Evolutionary conservation across 768 basidiomycete species (phyloP), one percentile per base, ranked within the genome.

Genomic region (Suillus brevipes): DNA sequence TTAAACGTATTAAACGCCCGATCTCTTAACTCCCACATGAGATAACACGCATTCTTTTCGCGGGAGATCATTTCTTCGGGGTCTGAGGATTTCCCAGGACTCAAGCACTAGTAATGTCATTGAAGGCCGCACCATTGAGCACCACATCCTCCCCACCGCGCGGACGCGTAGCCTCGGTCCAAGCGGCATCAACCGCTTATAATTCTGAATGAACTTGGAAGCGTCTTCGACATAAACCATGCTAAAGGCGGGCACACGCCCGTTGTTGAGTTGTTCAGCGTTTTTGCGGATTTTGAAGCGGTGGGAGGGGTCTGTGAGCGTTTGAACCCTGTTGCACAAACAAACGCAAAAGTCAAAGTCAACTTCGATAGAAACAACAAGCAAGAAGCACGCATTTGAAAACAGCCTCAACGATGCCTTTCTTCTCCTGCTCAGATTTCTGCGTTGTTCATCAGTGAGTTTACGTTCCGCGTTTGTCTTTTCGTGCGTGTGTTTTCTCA

Each of bases 271-370:
- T 74, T 97, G 95, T 72, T 97, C 92, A 1, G 97, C 97, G 71
- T 99, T 99, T 82, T 93, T 95, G 65, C 92, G 89, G 61, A 98
- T 92, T 81, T 99, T 99, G 84, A 94, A 98, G 66, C 92, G 89
- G 71, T 99, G 97, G 13, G 92, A 84, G 1, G 91, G 94, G 74
- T 99, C 95, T n/a, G 88, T 84, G 55, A 99, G 87, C 63, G 86
- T 90, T 74, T 91, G 90, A 69, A 99, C 83, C 79, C 95, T 94
- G 73, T 7, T 28, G 67, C 2, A 60, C 58, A 34, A 55, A 9
- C 31, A 2, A 53, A 28, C 7, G 14, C 14, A 16, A 25, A 28
- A 28, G 6, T 25, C 16, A 20, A 31, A 34, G 52, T 53, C 37
- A 62, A 36, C 62, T 25, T 55, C 34, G 25, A 23, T 31, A 13